A percentile compares a stretch with the other conserved stretches of the same genome.
Conservation (phyloP, 2,329 filamentous ascomycete genomes). For the Colletotrichum sp. region DNA sequence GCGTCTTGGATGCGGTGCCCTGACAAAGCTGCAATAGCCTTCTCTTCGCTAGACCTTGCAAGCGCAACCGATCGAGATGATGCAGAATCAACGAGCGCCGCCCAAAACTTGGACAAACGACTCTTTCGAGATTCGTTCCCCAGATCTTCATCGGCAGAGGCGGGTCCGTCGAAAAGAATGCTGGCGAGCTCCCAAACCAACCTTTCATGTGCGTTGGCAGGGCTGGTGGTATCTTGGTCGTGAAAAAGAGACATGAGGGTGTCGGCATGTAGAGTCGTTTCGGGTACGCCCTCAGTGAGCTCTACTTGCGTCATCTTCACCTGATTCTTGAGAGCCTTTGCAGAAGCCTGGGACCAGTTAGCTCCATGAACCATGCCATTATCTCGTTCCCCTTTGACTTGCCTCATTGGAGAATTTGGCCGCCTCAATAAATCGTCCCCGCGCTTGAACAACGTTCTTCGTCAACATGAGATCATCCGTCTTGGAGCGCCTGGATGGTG, state of each 20-base stretch:
- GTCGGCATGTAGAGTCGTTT: constrained; percentile 50
- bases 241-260: constrained; percentile 45
- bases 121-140: constrained; percentile 57
- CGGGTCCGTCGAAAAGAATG: constrained; percentile 81
- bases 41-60: constrained; percentile 75
- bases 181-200: constrained; percentile 86
- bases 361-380: neutral
- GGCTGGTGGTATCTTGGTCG: constrained; percentile 44
- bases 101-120: constrained; percentile 71
- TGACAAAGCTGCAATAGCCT: constrained; percentile 80
- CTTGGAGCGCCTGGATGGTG: constrained; percentile 30
- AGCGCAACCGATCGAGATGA: constrained; percentile 60
- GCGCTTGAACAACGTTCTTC: constrained; percentile 65
- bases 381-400: constrained; percentile 17
- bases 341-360: constrained; percentile 52
- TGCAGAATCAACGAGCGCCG: constrained; percentile 67
- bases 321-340: constrained; percentile 60
- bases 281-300: constrained; percentile 63
- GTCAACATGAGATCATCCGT: constrained; percentile 58
- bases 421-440: constrained; percentile 68
- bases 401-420: constrained; percentile 66
- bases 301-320: constrained; percentile 60
- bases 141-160: constrained; percentile 44
- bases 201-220: constrained; percentile 67
- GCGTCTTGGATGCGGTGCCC: constrained; percentile 82